Conservation (phyloP, 768 basidiomycete genomes). For the Boletus patriciae region DNA sequence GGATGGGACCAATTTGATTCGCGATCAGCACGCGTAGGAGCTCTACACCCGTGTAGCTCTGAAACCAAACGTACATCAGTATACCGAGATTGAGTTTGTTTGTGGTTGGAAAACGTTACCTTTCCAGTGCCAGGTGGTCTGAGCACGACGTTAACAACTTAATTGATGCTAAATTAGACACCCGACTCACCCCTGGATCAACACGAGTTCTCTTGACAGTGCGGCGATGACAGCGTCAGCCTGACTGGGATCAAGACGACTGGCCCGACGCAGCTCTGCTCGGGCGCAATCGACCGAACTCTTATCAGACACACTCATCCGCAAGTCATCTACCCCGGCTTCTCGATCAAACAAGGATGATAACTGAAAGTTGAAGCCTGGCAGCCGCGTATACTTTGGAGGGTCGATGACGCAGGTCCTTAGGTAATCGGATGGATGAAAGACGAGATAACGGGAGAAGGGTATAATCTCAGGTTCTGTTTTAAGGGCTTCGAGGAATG, state of each 20-base stretch:
- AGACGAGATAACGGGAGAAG: conserved; percentile 52
- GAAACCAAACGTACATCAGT: not conserved
- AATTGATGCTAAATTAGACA: not conserved
- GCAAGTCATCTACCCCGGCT: conserved; percentile 40
- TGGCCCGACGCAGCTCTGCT: conserved; percentile 43
- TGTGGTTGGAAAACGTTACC: conserved; percentile 33
- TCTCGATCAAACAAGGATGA: conserved; percentile 49
- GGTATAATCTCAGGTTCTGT: conserved; percentile 58
- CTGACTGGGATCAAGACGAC: conserved; percentile 68
- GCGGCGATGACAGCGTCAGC: conserved; percentile 65
- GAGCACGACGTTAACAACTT: not conserved
- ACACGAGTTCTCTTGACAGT: conserved; percentile 55
- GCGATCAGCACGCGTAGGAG: conserved; percentile 63
- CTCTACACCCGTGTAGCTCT: conserved; percentile 71
- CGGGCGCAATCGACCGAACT: conserved; percentile 50
- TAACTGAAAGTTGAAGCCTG: conserved; percentile 58
- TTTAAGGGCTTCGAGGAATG: conserved; percentile 63
- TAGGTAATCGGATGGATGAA: conserved; percentile 40
- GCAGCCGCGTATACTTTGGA: conserved; percentile 54
- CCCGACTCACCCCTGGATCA: conserved; percentile 67
- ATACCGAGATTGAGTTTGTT: not conserved
- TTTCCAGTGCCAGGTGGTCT: conserved; percentile 83
- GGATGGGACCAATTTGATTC: conserved; percentile 53
- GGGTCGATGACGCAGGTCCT: conserved; percentile 40
- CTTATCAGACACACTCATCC: conserved; percentile 42